Conservation (phyloP, 2,329 filamentous ascomycete genomes). For the Harringtonia lauricola region DNA sequence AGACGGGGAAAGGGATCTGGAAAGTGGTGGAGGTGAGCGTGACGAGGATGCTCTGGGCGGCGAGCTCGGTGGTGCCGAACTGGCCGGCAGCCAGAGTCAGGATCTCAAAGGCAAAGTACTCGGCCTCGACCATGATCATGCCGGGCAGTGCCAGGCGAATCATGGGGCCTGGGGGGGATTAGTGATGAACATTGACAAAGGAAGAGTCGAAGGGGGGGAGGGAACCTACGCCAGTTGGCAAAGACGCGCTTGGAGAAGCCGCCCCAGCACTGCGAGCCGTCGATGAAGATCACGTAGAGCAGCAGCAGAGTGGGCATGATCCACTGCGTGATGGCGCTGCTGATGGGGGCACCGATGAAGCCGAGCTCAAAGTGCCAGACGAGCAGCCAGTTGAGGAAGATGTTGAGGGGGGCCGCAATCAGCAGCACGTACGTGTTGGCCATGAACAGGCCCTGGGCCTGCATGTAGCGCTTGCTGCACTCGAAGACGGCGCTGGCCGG, state of each 20-base stretch:
- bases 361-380: slow-evolving; percentile 61
- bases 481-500: slow-evolving; percentile 71
- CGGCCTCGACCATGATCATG: slow-evolving; percentile 87
- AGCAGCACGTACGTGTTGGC: slow-evolving; percentile 69
- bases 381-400: slow-evolving; percentile 67
- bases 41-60: slow-evolving; percentile 77
- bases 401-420: slow-evolving; percentile 65
- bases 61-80: slow-evolving; percentile 68
- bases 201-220: background rate
- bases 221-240: slow-evolving; percentile 65
- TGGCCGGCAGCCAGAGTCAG: slow-evolving; percentile 74
- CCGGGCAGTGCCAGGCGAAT: slow-evolving; percentile 78
- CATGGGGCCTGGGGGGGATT: slow-evolving; percentile 49
- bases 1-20: slow-evolving; percentile 85
- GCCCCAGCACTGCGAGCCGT: slow-evolving; percentile 69
- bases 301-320: slow-evolving; percentile 63
- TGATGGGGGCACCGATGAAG: slow-evolving; percentile 69
- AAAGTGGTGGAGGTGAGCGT: slow-evolving; percentile 73
- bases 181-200: background rate
- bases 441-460: slow-evolving; percentile 74
- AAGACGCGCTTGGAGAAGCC: slow-evolving; percentile 62
- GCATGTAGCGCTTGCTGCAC: slow-evolving; percentile 66
- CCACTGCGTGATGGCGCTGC: slow-evolving; percentile 64
- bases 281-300: slow-evolving; percentile 60
- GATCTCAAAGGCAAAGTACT: slow-evolving; percentile 88